A percentile compares a stretch with the other conserved stretches of the same genome.
Conservation (phyloP, 2,329 filamentous ascomycete genomes). For the Nothophoma quercina region DNA sequence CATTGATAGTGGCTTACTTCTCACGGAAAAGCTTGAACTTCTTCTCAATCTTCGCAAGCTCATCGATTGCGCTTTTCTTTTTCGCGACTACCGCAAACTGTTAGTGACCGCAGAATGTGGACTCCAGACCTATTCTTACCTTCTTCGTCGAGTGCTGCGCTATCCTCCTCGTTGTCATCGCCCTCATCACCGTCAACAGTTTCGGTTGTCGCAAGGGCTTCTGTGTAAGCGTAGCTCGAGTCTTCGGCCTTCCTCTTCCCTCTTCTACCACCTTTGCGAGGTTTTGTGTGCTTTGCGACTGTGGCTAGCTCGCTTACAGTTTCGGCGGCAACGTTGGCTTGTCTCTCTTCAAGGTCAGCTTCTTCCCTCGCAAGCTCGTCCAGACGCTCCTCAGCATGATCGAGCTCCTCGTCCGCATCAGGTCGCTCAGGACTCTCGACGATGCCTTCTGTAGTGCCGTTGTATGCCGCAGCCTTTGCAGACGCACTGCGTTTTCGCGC, state of each 20-base stretch:
- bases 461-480: slow-evolving; percentile 30
- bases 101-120: background rate
- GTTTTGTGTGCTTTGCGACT: slow-evolving; percentile 47
- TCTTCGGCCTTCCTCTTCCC: slow-evolving; percentile 62
- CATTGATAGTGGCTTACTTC: slow-evolving; percentile 59
- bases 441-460: slow-evolving; percentile 42
- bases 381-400: slow-evolving; percentile 51
- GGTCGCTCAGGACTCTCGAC: slow-evolving; percentile 37
- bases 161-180: slow-evolving; percentile 55
- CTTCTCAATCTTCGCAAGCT: slow-evolving; percentile 81
- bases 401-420: slow-evolving; percentile 61
- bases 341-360: slow-evolving; percentile 44
- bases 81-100: slow-evolving; percentile 66
- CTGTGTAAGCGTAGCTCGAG: slow-evolving; percentile 27
- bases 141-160: slow-evolving; percentile 48
- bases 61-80: slow-evolving; percentile 81
- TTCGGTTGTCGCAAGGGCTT: slow-evolving; percentile 67
- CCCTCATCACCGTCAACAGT: slow-evolving; percentile 64
- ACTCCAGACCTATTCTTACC: slow-evolving; percentile 36
- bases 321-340: slow-evolving; percentile 44
- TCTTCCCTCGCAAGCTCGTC: slow-evolving; percentile 43
- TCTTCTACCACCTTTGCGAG: slow-evolving; percentile 50
- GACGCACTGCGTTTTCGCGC: slow-evolving; percentile 48
- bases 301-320: slow-evolving; percentile 43
- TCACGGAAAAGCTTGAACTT: slow-evolving; percentile 88